Percentiles rank a stretch among this genome's conserved stretches.
These are phyloP conservation scores for Puya raimondii DNA, from an alignment of 176 grass and related monocot species.

Conservation along the genomic window DNA sequence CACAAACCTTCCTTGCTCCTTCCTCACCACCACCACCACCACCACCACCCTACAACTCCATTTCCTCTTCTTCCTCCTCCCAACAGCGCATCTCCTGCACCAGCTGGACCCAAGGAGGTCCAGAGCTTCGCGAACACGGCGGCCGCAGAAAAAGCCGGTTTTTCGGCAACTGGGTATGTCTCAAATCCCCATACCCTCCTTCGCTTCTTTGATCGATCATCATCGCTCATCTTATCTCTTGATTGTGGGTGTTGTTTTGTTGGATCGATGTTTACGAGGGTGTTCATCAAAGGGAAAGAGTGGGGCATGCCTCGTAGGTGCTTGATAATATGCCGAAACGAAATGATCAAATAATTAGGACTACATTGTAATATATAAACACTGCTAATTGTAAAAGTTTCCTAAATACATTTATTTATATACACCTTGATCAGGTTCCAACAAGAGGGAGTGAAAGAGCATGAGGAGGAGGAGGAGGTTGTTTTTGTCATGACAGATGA, in stretches of 20 bases:
- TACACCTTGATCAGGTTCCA: neutral
- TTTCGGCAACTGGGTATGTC: neutral
- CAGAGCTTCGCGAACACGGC: neutral
- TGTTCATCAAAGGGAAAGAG: too few species aligned
- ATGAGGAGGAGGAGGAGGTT: neutral
- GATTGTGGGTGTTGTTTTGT: neutral
- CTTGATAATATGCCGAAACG: too few species aligned
- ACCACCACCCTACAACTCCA: neutral
- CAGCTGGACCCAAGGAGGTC: neutral
- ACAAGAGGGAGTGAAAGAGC: constrained; percentile 9
- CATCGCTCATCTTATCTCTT: neutral
- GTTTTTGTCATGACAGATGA: constrained; percentile 25
- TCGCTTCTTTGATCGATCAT: neutral
- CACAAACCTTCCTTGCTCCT: neutral
- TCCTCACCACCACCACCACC: neutral
- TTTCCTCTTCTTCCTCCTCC: neutral
- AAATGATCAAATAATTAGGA: too few species aligned
- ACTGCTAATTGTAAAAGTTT: too few species aligned
- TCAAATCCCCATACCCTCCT: too few species aligned
- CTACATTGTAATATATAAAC: too few species aligned
- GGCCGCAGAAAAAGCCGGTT: neutral
- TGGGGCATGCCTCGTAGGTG: too few species aligned
- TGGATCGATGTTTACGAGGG: neutral
- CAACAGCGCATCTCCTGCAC: neutral
- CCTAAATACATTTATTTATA: too few species aligned